Base-by-base conservation (phyloP, 306 rosid species). In the Cucurbita ficifolia region DNA sequence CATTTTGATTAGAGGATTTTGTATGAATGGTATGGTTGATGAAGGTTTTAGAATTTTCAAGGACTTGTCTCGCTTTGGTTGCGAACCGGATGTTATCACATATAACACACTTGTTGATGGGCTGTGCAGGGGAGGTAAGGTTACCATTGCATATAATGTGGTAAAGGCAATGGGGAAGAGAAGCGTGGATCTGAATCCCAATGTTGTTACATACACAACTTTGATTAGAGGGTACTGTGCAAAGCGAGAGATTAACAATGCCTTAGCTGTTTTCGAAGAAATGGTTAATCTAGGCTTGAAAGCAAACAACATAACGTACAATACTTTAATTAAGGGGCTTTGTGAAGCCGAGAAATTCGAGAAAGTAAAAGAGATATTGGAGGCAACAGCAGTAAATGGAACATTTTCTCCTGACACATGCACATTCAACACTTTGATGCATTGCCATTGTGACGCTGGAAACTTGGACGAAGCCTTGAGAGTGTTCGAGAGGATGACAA, bases 101-200 rank as follows among this genome's bases (percentile, higher is more conserved):
- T 92, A 89, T 48, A 92, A 92, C 55, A 85, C 94, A 0, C 88
- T 92, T 33, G 96, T 89, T 43, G 97, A 92, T 83, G 97, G 97
- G 62, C 78, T 92, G 85, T 92, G 97, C 78, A 83, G 87, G 68
- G 96, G 63, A 0, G 96, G 97, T 67, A 89, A 85, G 84, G 87
- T 88, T 24, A 75, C 62, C 36, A 76, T 72, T 6, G 97, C 97
- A 0, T 82, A 77, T 40, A 89, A 89, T 77, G 82, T 92, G 75
- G 89, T 88, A 69, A 83, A 85, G 78, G 97, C 92, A 57, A 82
- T 92, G 97, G 50, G 79, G 13, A 87, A 84, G 84, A 92, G 77
- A 67, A 74, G 85, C 29, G 61, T 51, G 75, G 92, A 79, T 79
- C 82, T 89, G 85, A 85, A 63, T 77, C 94, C 97, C 38, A 85